These are phyloP conservation scores for Lizanozyma gosingica DNA, from an alignment of 1,139 yeast genomes.

Conservation along the genomic window DNA sequence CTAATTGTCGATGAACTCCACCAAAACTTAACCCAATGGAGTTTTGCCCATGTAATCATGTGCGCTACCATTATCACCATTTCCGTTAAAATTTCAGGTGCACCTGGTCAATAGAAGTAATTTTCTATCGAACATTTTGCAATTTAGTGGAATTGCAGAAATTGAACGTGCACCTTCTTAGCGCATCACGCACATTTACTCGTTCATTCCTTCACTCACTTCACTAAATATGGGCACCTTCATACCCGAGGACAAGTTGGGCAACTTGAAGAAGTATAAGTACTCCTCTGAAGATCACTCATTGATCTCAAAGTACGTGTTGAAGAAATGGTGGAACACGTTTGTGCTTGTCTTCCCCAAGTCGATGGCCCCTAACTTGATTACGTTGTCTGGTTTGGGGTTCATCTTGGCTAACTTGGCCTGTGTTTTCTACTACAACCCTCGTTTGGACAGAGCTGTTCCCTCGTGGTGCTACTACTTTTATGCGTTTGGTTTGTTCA, in stretches of 20 bases:
- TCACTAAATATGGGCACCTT: slow-evolving; percentile 56
- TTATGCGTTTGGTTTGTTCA: slow-evolving; percentile 75
- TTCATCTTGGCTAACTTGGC: slow-evolving; percentile 60
- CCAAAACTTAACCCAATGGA: neutral
- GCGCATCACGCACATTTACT: too few species aligned
- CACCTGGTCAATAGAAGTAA: neutral
- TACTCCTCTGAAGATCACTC: slow-evolving; percentile 78
- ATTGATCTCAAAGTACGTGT: slow-evolving; percentile 58
- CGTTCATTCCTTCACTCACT: too few species aligned
- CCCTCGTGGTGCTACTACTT: slow-evolving; percentile 82
- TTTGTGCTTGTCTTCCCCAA: slow-evolving; percentile 71
- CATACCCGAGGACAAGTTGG: slow-evolving; percentile 51
- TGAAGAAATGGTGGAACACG: slow-evolving; percentile 72
- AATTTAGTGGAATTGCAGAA: too few species aligned
- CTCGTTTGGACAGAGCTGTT: slow-evolving; percentile 45
- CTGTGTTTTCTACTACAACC: slow-evolving; percentile 67
- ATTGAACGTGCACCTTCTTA: too few species aligned
- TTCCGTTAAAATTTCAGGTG: neutral
- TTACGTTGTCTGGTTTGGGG: slow-evolving; percentile 68
- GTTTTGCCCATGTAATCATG: neutral
- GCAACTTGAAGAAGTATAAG: slow-evolving; percentile 60
- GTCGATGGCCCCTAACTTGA: slow-evolving; percentile 84
- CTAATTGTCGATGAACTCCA: neutral
- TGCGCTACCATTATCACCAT: neutral
- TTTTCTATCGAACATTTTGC: too few species aligned